These are phyloP conservation scores for Hibiscus trionum DNA, from an alignment of 345 rosid species.

Conservation along the genomic window DNA sequence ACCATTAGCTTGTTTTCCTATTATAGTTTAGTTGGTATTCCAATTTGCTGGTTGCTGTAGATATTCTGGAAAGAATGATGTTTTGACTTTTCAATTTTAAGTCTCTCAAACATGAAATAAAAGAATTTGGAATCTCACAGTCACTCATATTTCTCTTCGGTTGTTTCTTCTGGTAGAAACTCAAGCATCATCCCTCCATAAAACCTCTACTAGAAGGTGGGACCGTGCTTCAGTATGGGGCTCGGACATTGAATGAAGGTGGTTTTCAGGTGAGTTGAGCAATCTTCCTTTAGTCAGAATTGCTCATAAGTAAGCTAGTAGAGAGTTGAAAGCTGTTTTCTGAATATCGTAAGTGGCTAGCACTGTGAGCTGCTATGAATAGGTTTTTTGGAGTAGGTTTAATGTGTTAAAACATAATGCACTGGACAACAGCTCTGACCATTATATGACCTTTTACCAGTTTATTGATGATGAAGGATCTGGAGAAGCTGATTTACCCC, in stretches of 20 bases:
- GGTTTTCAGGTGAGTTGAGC: constrained; percentile 78
- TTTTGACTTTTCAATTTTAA: background rate
- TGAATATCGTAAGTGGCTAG: background rate
- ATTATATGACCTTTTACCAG: background rate
- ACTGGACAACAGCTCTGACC: background rate
- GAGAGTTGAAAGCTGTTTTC: background rate
- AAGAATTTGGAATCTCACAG: constrained; percentile 10
- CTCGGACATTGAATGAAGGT: constrained; percentile 95
- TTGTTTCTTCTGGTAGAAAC: constrained; percentile 42
- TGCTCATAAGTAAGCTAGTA: background rate
- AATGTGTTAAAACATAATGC: background rate
- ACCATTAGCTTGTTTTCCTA: background rate
- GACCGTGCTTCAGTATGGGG: constrained; percentile 82
- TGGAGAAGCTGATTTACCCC: background rate
- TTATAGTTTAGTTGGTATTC: background rate
- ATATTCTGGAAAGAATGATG: background rate
- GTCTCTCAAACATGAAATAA: background rate
- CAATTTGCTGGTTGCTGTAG: constrained; percentile 2
- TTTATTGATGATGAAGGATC: background rate
- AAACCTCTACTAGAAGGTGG: constrained; percentile 81
- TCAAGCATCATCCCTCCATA: constrained; percentile 91
- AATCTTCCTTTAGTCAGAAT: background rate
- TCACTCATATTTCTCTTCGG: constrained; percentile 1
- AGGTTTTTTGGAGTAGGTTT: background rate
- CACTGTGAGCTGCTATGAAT: background rate